Conservation (phyloP, 2,329 filamentous ascomycete species). For the Leptoxyphium fumago region DNA sequence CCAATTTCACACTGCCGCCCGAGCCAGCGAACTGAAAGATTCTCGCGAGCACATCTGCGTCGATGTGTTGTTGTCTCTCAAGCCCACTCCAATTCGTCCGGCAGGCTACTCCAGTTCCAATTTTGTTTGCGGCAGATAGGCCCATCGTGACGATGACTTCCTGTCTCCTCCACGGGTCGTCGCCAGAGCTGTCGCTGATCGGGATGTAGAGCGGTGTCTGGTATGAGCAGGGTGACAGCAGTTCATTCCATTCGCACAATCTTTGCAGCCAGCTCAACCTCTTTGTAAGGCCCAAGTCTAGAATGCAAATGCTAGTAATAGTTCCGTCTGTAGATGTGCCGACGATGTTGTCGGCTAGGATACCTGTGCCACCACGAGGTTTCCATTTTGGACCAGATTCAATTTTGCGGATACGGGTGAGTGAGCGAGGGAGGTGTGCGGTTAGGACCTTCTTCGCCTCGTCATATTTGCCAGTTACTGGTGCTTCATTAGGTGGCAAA, state of each 20-base stretch:
- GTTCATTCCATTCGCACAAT: constrained; percentile 28
- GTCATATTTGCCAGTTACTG: neutral
- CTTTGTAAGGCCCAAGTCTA: constrained; percentile 48
- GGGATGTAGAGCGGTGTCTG: constrained; percentile 5
- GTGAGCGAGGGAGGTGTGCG: constrained; percentile 25
- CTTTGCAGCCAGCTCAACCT: constrained; percentile 63
- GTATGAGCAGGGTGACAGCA: constrained; percentile 14
- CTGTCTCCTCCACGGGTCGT: constrained; percentile 3
- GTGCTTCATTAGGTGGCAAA: constrained; percentile 8
- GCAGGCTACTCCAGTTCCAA: constrained; percentile 11
- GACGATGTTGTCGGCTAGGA: constrained; percentile 33
- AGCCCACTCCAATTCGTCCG: constrained; percentile 3
- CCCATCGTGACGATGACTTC: constrained; percentile 14
- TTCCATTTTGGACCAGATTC: constrained; percentile 25
- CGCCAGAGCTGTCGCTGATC: constrained; percentile 1
- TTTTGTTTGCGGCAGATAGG: constrained; percentile 10
- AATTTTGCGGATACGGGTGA: constrained; percentile 37
- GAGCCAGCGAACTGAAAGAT: constrained; percentile 18
- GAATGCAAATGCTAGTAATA: constrained; percentile 45
- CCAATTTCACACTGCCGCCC: constrained; percentile 4
- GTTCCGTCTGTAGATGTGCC: constrained; percentile 38
- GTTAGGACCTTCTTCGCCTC: constrained; percentile 25
- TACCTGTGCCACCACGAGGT: constrained; percentile 20
- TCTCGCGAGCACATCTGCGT: constrained; percentile 26
- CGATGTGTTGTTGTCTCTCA: constrained; percentile 21